phyloP scores from a whole-genome alignment of 129 eudicot genomes.

The Deinandra increscens region DNA sequence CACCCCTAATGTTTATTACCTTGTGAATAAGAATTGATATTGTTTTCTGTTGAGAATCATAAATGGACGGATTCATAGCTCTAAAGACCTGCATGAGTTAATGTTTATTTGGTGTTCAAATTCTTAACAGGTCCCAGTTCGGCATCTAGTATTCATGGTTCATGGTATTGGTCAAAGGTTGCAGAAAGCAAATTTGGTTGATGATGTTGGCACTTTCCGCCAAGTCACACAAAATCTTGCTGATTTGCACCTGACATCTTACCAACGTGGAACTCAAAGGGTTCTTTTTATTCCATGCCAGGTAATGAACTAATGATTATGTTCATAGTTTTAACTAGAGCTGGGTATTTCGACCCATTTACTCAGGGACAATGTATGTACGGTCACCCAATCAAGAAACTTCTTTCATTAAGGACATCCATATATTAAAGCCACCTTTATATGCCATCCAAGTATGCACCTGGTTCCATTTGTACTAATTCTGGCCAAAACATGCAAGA shows the following conservation, averaged over 20 bases:
- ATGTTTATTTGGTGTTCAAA: conserved; percentile 18
- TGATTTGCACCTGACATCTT: conserved; percentile 68
- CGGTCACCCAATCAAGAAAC: neutral
- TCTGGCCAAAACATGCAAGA: no score
- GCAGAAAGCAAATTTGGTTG: conserved; percentile 88
- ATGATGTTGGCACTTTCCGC: conserved; percentile 83
- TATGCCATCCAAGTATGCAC: neutral
- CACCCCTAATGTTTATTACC: neutral
- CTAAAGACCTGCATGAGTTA: conserved; percentile 6
- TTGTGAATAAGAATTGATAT: neutral
- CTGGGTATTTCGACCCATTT: neutral
- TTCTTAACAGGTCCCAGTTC: conserved; percentile 80
- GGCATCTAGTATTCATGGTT: conserved; percentile 96
- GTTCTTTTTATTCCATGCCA: conserved; percentile 93
- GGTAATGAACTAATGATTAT: conserved; percentile 38
- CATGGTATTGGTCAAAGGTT: conserved; percentile 99
- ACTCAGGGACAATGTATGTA: neutral
- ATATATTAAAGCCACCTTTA: neutral
- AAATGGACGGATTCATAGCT: neutral
- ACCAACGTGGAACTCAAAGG: conserved; percentile 85
- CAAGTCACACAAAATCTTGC: conserved; percentile 79
- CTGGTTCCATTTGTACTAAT: neutral
- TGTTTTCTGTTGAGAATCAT: neutral
- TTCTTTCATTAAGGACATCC: neutral
- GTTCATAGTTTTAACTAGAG: neutral